Evolutionary conservation across 2,329 filamentous ascomycete genomes (phyloP).

Genomic region (Fusarium clavum): DNA sequence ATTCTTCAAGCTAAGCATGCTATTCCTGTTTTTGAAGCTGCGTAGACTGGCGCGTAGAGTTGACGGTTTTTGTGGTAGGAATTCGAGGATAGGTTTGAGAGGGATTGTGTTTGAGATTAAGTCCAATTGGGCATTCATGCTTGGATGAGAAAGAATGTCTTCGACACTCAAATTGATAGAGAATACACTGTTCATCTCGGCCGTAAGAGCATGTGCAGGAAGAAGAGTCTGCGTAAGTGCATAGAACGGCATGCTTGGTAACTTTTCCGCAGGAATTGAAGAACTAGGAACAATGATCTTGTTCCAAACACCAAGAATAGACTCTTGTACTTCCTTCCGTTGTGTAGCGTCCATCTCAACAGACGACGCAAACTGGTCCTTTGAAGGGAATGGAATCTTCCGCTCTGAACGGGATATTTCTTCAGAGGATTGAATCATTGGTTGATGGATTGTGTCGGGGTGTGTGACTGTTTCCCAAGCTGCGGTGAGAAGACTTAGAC

Average conservation of each 20-base stretch:
- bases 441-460: slow-evolving; percentile 59
- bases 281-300: slow-evolving; percentile 56
- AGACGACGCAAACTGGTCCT: neutral
- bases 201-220: slow-evolving; percentile 60
- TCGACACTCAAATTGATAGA: slow-evolving; percentile 57
- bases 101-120: slow-evolving; percentile 50
- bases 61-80: slow-evolving; percentile 3
- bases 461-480: slow-evolving; percentile 60
- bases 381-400: slow-evolving; percentile 55
- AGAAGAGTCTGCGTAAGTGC: slow-evolving; percentile 63
- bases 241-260: slow-evolving; percentile 62
- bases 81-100: neutral
- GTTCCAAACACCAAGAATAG: slow-evolving; percentile 60
- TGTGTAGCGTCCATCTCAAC: slow-evolving; percentile 54
- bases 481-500: slow-evolving; percentile 59
- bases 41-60: slow-evolving; percentile 38
- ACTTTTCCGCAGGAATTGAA: slow-evolving; percentile 55
- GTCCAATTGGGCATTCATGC: slow-evolving; percentile 62
- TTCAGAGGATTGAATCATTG: slow-evolving; percentile 57
- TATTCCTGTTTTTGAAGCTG: slow-evolving; percentile 37
- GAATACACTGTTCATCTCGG: slow-evolving; percentile 58
- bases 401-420: slow-evolving; percentile 53
- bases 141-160: slow-evolving; percentile 63
- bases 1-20: slow-evolving; percentile 43
- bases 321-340: slow-evolving; percentile 54